Evolutionary conservation across 1,139 yeast species (phyloP).

Genomic region (Arxiozyma slooffiae): DNA sequence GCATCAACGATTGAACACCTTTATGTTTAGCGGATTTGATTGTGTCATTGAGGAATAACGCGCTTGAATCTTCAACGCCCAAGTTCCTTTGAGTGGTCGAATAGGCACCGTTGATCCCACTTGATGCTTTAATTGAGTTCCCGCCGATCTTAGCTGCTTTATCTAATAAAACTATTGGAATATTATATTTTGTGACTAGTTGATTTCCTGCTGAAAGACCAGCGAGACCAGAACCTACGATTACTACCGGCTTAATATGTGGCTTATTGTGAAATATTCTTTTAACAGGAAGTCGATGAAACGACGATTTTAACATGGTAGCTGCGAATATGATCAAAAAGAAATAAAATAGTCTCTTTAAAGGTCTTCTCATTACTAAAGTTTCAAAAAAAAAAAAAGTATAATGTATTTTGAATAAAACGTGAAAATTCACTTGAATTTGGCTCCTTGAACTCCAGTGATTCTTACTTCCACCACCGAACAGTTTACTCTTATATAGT

Average conservation of each 20-base stretch:
- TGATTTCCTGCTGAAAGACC: conserved; percentile 70
- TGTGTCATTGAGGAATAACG: conserved; percentile 54
- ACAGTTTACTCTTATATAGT: too few species aligned
- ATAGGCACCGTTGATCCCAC: conserved; percentile 71
- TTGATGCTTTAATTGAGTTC: conserved; percentile 70
- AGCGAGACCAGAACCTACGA: conserved; percentile 75
- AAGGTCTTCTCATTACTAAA: conserved; percentile 4
- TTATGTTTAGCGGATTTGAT: conserved; percentile 52
- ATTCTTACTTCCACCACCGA: too few species aligned
- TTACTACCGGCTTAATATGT: conserved; percentile 35
- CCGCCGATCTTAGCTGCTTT: conserved; percentile 63
- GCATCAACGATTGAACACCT: conserved; percentile 42
- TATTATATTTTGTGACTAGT: conserved; percentile 42
- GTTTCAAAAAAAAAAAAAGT: neutral
- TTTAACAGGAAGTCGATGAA: neutral
- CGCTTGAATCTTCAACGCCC: conserved; percentile 45
- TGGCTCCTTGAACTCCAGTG: too few species aligned
- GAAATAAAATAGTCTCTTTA: neutral
- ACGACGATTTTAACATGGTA: neutral
- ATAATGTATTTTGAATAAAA: too few species aligned
- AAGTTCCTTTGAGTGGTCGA: conserved; percentile 50
- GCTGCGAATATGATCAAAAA: neutral
- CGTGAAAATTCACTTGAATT: neutral
- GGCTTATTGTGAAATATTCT: neutral
- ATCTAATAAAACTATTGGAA: conserved; percentile 50